Evolutionary conservation across 345 rosid species (phyloP).

Genomic region (Passiflora organensis): DNA sequence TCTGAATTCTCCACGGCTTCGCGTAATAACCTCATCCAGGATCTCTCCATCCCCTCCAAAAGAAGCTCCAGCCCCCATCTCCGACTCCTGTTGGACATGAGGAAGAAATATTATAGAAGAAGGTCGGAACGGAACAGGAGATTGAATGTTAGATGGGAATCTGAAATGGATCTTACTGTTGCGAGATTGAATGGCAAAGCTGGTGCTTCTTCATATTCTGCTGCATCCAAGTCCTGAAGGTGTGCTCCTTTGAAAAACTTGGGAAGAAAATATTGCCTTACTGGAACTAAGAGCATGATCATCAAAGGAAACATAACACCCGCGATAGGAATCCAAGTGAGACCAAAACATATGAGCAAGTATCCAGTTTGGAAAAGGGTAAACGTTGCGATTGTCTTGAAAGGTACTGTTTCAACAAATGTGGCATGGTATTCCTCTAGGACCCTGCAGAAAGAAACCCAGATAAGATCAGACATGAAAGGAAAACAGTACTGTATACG

Average conservation of each 20-base stretch:
- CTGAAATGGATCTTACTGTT: constrained; percentile 13
- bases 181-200: constrained; percentile 27
- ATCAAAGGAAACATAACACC: constrained; percentile 31
- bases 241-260: constrained; percentile 27
- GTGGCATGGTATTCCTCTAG: constrained; percentile 30
- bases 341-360: constrained; percentile 26
- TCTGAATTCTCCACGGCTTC: constrained; percentile 33
- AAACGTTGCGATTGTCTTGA: constrained; percentile 22
- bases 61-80: constrained; percentile 19
- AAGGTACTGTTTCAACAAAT: constrained; percentile 30
- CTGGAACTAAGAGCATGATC: constrained; percentile 33
- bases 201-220: constrained; percentile 31
- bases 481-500: neutral
- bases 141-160: neutral
- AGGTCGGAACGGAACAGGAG: neutral
- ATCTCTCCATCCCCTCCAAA: constrained; percentile 26
- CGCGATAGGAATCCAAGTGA: constrained; percentile 30
- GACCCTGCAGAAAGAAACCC: constrained; percentile 12
- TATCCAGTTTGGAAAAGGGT: constrained; percentile 24
- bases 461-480: neutral
- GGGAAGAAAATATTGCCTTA: constrained; percentile 27
- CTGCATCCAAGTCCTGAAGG: constrained; percentile 30
- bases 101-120: neutral
- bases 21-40: constrained; percentile 23
- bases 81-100: constrained; percentile 15